Conservation (phyloP, 2,329 filamentous ascomycete genomes). For the Stachybotrys chartarum region DNA sequence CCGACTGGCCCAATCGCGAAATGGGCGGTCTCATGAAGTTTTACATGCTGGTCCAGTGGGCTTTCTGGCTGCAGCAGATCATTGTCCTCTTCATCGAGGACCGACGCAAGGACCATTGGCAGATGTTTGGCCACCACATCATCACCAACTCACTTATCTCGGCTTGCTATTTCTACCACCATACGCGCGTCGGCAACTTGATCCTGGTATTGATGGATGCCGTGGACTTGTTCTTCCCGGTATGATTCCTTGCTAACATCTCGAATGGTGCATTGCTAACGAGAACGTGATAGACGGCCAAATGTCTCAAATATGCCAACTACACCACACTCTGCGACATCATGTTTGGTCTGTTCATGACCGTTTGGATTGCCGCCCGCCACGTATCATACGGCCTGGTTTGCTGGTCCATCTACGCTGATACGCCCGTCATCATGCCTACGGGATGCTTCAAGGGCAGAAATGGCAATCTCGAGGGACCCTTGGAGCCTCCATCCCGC, state of each 20-base stretch:
- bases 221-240: conserved; percentile 80
- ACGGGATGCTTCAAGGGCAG: conserved; percentile 65
- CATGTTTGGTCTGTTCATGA: conserved; percentile 78
- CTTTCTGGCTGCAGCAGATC: conserved; percentile 92
- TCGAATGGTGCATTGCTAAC: not conserved
- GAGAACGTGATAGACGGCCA: conserved; percentile 57
- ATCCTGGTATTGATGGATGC: conserved; percentile 92
- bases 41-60: conserved; percentile 85
- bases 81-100: conserved; percentile 93
- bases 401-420: conserved; percentile 73
- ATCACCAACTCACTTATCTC: conserved; percentile 78
- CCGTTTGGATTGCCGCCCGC: conserved; percentile 75
- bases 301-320: conserved; percentile 86
- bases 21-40: conserved; percentile 69
- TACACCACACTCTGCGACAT: conserved; percentile 71
- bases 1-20: conserved; percentile 74
- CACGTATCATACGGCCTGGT: conserved; percentile 74
- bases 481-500: conserved; percentile 41
- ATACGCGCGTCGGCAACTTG: conserved; percentile 80
- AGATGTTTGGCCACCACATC: conserved; percentile 94
- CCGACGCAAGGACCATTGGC: conserved; percentile 86
- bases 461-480: conserved; percentile 46
- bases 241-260: conserved; percentile 34
- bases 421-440: conserved; percentile 54
- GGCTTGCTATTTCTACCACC: conserved; percentile 78